phyloP scores from a whole-genome alignment of 148 eudicot genomes.

The Silene latifolia region DNA sequence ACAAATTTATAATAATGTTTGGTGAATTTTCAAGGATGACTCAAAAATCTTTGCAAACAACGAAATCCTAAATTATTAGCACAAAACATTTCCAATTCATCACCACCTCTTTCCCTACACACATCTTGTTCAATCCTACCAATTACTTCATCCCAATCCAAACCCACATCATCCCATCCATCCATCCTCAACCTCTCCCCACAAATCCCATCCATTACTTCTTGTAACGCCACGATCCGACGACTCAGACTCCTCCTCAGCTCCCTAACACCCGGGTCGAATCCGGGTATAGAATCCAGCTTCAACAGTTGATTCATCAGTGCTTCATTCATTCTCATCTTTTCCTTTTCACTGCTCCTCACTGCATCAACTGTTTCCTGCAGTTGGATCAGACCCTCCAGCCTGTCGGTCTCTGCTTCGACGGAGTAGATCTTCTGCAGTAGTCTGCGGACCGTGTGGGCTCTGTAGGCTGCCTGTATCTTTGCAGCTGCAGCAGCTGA shows the following conservation, averaged over 20 bases:
- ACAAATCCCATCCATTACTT: conserved; percentile 65
- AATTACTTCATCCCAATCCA: conserved; percentile 63
- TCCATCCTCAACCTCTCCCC: conserved; percentile 24
- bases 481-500: conserved; percentile 53
- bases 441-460: conserved; percentile 45
- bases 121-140: conserved; percentile 55
- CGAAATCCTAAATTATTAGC: conserved; percentile 75
- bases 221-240: conserved; percentile 81
- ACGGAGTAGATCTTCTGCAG: conserved; percentile 49
- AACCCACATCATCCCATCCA: conserved; percentile 42
- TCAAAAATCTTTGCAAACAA: conserved; percentile 71
- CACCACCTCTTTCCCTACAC: conserved; percentile 66
- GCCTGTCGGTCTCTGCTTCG: conserved; percentile 37
- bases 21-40: conserved; percentile 31
- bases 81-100: conserved; percentile 71
- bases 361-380: conserved; percentile 86
- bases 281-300: conserved; percentile 75
- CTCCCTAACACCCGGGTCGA: conserved; percentile 56
- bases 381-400: conserved; percentile 63
- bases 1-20: too few relatives aligned
- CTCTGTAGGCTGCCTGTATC: conserved; percentile 69
- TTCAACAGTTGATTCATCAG: conserved; percentile 57
- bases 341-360: conserved; percentile 42
- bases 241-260: conserved; percentile 66
- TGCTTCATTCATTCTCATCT: conserved; percentile 63